phyloP scores from a whole-genome alignment of 2,329 filamentous ascomycete species.

The Exophiala aquamarina region DNA sequence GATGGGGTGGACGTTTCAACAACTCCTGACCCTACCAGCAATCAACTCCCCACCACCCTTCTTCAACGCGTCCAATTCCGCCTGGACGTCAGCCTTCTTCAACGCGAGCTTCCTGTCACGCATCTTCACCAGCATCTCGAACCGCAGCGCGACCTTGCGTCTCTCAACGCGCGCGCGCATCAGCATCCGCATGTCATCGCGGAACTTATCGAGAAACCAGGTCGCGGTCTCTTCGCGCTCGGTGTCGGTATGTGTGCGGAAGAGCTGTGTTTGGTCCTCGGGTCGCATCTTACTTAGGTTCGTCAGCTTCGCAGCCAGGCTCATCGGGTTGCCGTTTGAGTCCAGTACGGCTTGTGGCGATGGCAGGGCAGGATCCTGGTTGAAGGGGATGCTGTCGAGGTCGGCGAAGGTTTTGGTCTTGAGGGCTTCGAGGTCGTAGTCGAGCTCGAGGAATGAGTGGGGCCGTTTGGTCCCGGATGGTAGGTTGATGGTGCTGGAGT shows the following conservation, averaged over 20 bases:
- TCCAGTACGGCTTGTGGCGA: slow-evolving; percentile 23
- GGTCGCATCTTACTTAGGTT: slow-evolving; percentile 37
- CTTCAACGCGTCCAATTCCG: slow-evolving; percentile 55
- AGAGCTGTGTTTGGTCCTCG: slow-evolving; percentile 48
- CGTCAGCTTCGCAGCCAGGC: slow-evolving; percentile 38
- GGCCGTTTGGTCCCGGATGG: slow-evolving; percentile 19
- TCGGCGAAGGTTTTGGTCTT: slow-evolving; percentile 47
- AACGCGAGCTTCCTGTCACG: slow-evolving; percentile 53
- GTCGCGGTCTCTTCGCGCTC: slow-evolving; percentile 65
- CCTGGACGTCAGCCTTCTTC: slow-evolving; percentile 49
- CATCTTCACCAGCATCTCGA: slow-evolving; percentile 56
- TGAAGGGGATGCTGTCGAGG: slow-evolving; percentile 53
- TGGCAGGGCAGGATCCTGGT: slow-evolving; percentile 38
- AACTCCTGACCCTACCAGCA: slow-evolving; percentile 34
- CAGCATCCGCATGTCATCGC: slow-evolving; percentile 50
- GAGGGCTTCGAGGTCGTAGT: slow-evolving; percentile 49
- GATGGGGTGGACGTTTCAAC: too few relatives aligned
- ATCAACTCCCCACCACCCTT: slow-evolving; percentile 55
- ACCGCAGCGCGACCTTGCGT: slow-evolving; percentile 51
- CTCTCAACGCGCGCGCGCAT: slow-evolving; percentile 55
- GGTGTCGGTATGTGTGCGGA: slow-evolving; percentile 51
- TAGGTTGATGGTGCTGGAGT: background rate
- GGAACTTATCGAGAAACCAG: slow-evolving; percentile 59
- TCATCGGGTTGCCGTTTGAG: slow-evolving; percentile 23
- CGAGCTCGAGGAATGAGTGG: slow-evolving; percentile 35